phyloP scores from a whole-genome alignment of 495 filamentous ascomycete genomes.

The Sporormia fimetaria region DNA sequence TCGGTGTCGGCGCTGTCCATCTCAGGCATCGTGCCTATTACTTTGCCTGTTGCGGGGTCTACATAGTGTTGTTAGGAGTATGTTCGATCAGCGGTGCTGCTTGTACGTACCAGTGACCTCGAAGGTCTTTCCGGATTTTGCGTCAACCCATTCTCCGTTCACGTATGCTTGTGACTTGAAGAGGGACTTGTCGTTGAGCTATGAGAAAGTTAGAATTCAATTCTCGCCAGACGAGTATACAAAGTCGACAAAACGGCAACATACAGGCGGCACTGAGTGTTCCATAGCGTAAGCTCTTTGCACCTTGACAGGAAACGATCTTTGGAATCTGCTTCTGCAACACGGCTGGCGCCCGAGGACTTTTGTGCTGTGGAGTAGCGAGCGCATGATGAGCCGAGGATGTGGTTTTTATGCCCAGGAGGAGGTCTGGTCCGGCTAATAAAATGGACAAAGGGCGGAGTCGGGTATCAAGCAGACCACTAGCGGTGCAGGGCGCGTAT shows the following conservation, averaged over 20 bases:
- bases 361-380: conserved; percentile 8
- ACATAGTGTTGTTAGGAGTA: neutral
- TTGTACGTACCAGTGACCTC: conserved; percentile 30
- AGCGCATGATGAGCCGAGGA: conserved; percentile 12
- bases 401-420: neutral
- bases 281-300: conserved; percentile 28
- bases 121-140: conserved; percentile 37
- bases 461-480: too few species aligned
- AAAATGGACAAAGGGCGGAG: too few species aligned
- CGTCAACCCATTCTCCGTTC: conserved; percentile 36
- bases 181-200: conserved; percentile 35
- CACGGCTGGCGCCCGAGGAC: conserved; percentile 15
- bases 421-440: too few species aligned
- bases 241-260: conserved; percentile 2
- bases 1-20: conserved; percentile 64
- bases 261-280: conserved; percentile 28
- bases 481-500: too few species aligned
- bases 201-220: neutral
- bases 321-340: conserved; percentile 26
- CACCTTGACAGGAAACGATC: conserved; percentile 23
- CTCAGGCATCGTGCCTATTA: conserved; percentile 77
- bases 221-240: neutral
- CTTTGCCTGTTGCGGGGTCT: conserved; percentile 71
- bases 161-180: conserved; percentile 34
- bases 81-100: neutral